Conservation (phyloP, 495 filamentous ascomycete genomes). For the Baudoinia panamericana region DNA sequence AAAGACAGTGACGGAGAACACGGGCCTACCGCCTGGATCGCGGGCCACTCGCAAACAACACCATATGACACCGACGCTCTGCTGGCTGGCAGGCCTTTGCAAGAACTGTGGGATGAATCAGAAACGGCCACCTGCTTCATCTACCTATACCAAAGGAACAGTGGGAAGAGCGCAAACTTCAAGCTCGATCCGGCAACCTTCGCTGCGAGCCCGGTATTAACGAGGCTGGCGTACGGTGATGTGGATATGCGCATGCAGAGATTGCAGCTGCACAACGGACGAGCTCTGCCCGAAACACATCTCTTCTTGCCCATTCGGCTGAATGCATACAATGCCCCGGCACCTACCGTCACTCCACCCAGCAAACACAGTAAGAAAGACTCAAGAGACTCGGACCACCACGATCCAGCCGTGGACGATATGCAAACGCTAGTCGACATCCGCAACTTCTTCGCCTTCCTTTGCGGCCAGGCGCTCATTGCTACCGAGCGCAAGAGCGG, state of each 20-base stretch:
- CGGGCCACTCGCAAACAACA: constrained; percentile 16
- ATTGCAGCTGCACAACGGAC: constrained; percentile 9
- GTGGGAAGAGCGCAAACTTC: constrained; percentile 58
- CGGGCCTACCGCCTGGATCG: constrained; percentile 22
- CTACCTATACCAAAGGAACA: constrained; percentile 58
- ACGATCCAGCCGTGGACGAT: constrained; percentile 42
- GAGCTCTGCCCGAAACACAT: constrained; percentile 38
- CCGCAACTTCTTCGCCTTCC: constrained; percentile 84
- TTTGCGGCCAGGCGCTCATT: constrained; percentile 67
- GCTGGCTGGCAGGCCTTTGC: constrained; percentile 39
- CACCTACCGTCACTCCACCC: background rate
- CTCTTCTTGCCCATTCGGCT: constrained; percentile 51
- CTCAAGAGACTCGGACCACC: no score
- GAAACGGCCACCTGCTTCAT: constrained; percentile 59
- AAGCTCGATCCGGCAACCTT: constrained; percentile 60
- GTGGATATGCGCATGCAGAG: constrained; percentile 19
- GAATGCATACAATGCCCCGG: background rate
- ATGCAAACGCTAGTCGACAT: constrained; percentile 57
- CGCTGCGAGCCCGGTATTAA: constrained; percentile 55
- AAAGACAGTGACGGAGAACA: constrained; percentile 9
- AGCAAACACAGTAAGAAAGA: constrained; percentile 16
- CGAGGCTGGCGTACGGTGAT: constrained; percentile 52
- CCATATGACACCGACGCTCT: constrained; percentile 16
- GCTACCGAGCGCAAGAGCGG: constrained; percentile 54
- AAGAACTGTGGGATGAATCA: constrained; percentile 77